Evolutionary conservation across 2,329 filamentous ascomycete species (phyloP).

Genomic region (Trichoderma endophyticum): DNA sequence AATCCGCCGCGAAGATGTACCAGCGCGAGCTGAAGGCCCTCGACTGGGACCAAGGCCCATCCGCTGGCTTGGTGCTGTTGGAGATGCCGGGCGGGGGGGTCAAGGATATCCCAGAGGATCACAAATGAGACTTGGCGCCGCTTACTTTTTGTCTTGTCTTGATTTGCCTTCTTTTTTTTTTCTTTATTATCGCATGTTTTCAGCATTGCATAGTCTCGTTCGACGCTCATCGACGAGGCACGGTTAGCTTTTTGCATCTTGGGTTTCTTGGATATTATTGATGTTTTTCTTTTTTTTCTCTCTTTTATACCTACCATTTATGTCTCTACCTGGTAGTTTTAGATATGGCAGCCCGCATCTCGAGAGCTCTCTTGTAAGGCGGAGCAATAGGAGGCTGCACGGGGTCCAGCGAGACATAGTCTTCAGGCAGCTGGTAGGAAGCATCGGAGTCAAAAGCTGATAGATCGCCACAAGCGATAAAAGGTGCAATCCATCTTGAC

Average conservation of each 20-base stretch:
- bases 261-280: conserved; percentile 5
- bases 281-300: not conserved
- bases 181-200: conserved; percentile 4
- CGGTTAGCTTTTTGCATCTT: conserved; percentile 12
- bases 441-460: conserved; percentile 95
- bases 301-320: not conserved
- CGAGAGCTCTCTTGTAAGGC: conserved; percentile 87
- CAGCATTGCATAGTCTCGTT: conserved; percentile 17
- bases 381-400: conserved; percentile 94
- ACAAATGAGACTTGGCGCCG: conserved; percentile 17
- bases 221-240: conserved; percentile 11
- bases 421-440: conserved; percentile 83
- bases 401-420: conserved; percentile 82
- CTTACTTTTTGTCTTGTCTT: not conserved
- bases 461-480: conserved; percentile 94
- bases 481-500: conserved; percentile 84
- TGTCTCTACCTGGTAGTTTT: conserved; percentile 19
- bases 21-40: conserved; percentile 45
- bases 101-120: conserved; percentile 34
- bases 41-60: conserved; percentile 42
- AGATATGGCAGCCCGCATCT: conserved; percentile 50
- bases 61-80: conserved; percentile 39
- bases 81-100: conserved; percentile 39
- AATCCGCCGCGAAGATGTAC: conserved; percentile 44
- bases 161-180: not conserved